Conservation (phyloP, 2,329 filamentous ascomycete species). For the Diplodia intermedia region DNA sequence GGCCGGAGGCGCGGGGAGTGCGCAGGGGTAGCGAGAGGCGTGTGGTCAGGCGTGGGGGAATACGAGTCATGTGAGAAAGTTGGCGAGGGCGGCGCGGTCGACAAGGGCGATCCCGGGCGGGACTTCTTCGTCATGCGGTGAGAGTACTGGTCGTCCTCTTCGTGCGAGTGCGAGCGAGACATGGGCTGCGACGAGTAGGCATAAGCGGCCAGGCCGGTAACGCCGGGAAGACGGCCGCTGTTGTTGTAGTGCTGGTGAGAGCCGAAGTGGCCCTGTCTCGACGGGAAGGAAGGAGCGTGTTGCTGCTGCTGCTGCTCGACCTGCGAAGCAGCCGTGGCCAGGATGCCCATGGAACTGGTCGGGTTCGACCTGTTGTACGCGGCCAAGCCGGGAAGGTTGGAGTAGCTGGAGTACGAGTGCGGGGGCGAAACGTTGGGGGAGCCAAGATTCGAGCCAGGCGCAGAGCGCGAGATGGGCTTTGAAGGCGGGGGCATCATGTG, state of each 20-base stretch:
- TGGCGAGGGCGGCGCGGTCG: constrained; percentile 92
- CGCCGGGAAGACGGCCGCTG: constrained; percentile 67
- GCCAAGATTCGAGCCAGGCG: constrained; percentile 81
- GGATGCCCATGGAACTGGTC: constrained; percentile 63
- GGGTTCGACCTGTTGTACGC: constrained; percentile 58
- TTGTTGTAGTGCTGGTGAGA: constrained; percentile 54
- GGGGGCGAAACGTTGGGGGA: constrained; percentile 98
- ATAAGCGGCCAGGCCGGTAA: constrained; percentile 57
- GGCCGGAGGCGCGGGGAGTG: constrained; percentile 92
- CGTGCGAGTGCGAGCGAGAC: constrained; percentile 85
- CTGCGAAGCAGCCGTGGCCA: constrained; percentile 73
- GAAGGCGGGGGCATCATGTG: constrained; percentile 76
- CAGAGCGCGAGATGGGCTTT: constrained; percentile 84
- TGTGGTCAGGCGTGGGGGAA: constrained; percentile 95
- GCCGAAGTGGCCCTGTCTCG: constrained; percentile 44
- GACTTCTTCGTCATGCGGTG: constrained; percentile 85
- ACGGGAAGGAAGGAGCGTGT: constrained; percentile 42
- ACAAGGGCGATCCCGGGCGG: constrained; percentile 90
- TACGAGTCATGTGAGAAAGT: constrained; percentile 96
- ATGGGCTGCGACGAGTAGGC: constrained; percentile 76
- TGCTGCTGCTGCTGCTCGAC: constrained; percentile 67
- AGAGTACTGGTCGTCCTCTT: constrained; percentile 80
- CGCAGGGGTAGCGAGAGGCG: constrained; percentile 94
- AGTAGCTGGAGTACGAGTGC: constrained; percentile 76
- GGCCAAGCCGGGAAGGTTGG: constrained; percentile 64